Conservation (phyloP, 768 basidiomycete genomes). For the Lactifluus piperatus region DNA sequence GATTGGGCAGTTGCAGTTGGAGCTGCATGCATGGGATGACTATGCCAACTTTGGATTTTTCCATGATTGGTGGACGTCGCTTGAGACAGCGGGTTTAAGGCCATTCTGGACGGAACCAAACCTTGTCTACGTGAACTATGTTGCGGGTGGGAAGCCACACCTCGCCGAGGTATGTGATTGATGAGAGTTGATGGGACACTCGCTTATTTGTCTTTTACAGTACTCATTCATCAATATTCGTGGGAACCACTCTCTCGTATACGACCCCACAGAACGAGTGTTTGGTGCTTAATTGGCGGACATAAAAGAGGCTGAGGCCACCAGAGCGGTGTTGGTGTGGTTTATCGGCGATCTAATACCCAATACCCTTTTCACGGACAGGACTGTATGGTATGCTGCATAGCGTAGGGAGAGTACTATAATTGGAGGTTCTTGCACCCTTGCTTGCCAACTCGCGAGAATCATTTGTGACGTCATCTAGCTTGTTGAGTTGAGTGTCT, state of each 20-base stretch:
- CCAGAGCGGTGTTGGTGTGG: neutral
- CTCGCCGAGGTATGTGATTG: slow-evolving; percentile 31
- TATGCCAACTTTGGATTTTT: slow-evolving; percentile 40
- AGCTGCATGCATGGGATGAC: slow-evolving; percentile 43
- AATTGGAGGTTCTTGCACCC: neutral
- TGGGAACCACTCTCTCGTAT: slow-evolving; percentile 24
- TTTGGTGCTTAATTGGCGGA: neutral
- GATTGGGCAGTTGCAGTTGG: slow-evolving; percentile 64
- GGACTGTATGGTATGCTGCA: neutral
- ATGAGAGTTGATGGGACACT: neutral
- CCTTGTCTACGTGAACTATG: slow-evolving; percentile 38
- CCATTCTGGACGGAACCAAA: slow-evolving; percentile 65
- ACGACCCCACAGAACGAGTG: neutral
- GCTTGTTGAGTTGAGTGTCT: neutral
- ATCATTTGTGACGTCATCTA: neutral
- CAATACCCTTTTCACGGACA: neutral
- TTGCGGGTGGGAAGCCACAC: slow-evolving; percentile 30
- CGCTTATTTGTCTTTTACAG: slow-evolving; percentile 21
- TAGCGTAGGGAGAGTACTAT: neutral
- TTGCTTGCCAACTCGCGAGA: neutral
- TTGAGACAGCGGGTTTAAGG: slow-evolving; percentile 60
- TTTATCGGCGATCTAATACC: neutral
- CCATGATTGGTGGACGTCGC: slow-evolving; percentile 59
- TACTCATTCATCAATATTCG: slow-evolving; percentile 45
- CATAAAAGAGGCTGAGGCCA: neutral